phyloP scores from a whole-genome alignment of 768 basidiomycete genomes.

The Lactarius sanguifluus region DNA sequence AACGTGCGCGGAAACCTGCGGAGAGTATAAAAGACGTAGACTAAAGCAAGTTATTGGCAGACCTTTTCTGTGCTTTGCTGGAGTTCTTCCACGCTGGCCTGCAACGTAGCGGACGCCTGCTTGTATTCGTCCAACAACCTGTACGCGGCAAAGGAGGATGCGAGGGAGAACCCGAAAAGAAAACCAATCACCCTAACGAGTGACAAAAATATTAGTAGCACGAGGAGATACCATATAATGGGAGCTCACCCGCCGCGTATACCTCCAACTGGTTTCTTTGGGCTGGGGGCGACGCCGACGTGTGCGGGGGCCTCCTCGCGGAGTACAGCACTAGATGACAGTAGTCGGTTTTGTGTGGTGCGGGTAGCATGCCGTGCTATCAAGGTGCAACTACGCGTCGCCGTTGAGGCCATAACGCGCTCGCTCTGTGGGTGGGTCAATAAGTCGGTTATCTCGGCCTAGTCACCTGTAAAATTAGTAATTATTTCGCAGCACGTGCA shows the following conservation, averaged over 20 bases:
- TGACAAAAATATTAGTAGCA: neutral
- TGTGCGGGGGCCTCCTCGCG: constrained; percentile 47
- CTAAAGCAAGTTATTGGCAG: constrained; percentile 11
- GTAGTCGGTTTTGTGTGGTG: constrained; percentile 35
- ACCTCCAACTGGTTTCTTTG: constrained; percentile 73
- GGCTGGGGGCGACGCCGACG: constrained; percentile 52
- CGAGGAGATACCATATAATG: neutral
- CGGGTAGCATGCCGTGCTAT: constrained; percentile 16
- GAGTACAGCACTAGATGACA: constrained; percentile 46
- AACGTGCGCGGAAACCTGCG: constrained; percentile 79
- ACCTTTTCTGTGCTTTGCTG: constrained; percentile 84
- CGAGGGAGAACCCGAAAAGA: constrained; percentile 86
- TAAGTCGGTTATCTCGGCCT: constrained; percentile 4
- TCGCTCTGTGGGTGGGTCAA: neutral
- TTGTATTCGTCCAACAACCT: constrained; percentile 90
- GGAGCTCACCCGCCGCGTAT: constrained; percentile 44
- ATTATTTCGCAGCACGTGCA: constrained; percentile 26
- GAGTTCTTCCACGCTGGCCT: constrained; percentile 85
- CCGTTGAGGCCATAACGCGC: constrained; percentile 32
- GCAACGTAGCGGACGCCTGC: constrained; percentile 79
- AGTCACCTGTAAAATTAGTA: neutral
- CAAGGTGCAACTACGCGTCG: constrained; percentile 8
- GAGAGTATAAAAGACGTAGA: neutral
- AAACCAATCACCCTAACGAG: constrained; percentile 74
- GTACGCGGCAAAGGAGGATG: constrained; percentile 84